Percentiles rank a stretch among this genome's conserved stretches.
These are phyloP conservation scores for Micractinium sp. DNA, from an alignment of 139 green algal genomes.

Conservation along the genomic window DNA sequence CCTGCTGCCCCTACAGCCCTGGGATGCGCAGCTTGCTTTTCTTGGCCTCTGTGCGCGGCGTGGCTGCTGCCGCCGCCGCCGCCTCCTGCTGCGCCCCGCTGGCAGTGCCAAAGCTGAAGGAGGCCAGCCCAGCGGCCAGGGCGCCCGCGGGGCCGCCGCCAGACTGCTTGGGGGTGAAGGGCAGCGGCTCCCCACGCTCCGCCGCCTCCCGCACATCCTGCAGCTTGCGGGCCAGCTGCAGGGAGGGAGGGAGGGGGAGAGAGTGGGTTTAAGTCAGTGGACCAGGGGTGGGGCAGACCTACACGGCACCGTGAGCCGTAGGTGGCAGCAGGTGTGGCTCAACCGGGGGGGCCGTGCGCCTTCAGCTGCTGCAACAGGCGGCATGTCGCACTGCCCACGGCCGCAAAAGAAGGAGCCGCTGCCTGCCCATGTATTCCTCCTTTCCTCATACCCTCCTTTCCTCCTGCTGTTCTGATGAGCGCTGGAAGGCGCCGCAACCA, in stretches of 20 bases:
- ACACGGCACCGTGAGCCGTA: too few species aligned
- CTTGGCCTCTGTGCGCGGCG: neutral
- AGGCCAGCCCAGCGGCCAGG: neutral
- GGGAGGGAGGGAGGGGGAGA: neutral
- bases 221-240: conserved; percentile 22
- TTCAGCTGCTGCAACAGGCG: too few species aligned
- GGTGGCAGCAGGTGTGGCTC: too few species aligned
- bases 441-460: too few species aligned
- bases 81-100: neutral
- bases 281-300: neutral
- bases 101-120: neutral
- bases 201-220: conserved; percentile 3
- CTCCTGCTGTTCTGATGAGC: too few species aligned
- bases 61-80: neutral
- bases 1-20: conserved; percentile 2
- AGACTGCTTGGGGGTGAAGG: neutral
- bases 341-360: too few species aligned
- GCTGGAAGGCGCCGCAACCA: neutral
- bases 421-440: too few species aligned
- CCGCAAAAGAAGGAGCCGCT: too few species aligned
- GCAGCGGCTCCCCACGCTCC: conserved; percentile 11
- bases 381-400: too few species aligned
- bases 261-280: neutral
- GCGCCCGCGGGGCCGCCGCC: neutral
- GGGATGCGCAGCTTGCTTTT: conserved; percentile 15